Conservation (phyloP, 352 stramenopile species). For the Hyaloperonospora arabidopsidis region DNA sequence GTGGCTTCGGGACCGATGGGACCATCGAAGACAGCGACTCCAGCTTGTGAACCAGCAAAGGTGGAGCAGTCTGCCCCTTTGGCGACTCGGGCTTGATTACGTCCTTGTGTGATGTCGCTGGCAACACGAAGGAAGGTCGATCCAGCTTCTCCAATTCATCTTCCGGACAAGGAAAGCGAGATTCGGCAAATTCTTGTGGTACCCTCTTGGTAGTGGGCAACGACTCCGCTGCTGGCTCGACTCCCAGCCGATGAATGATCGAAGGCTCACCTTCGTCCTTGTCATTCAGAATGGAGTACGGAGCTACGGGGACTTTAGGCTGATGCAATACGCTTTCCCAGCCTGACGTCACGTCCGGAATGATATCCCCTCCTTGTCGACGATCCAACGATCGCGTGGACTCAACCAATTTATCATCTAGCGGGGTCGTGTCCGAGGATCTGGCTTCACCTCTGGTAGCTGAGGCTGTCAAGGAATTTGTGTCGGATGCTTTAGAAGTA, state of each 20-base stretch:
- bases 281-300: constrained; percentile 11
- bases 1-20: constrained; percentile 44
- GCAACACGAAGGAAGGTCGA: background rate
- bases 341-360: constrained; percentile 8
- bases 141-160: constrained; percentile 4
- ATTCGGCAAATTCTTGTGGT: constrained; percentile 1
- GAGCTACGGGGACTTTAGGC: constrained; percentile 5
- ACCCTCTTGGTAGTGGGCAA: constrained; percentile 3
- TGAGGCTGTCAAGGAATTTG: constrained; percentile 2
- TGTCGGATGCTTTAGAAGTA: constrained; percentile 1
- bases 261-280: constrained; percentile 11
- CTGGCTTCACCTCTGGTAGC: constrained; percentile 4
- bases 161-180: background rate
- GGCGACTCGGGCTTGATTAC: background rate
- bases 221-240: constrained; percentile 12
- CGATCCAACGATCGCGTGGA: constrained; percentile 8
- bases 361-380: constrained; percentile 12
- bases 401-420: constrained; percentile 8
- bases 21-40: constrained; percentile 52
- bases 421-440: background rate
- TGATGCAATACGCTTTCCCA: constrained; percentile 12
- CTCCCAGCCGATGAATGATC: constrained; percentile 3
- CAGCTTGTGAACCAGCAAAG: constrained; percentile 7
- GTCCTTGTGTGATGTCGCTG: background rate
- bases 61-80: background rate